Conservation (phyloP, 2,329 filamentous ascomycete genomes). For the Metarhizium album region DNA sequence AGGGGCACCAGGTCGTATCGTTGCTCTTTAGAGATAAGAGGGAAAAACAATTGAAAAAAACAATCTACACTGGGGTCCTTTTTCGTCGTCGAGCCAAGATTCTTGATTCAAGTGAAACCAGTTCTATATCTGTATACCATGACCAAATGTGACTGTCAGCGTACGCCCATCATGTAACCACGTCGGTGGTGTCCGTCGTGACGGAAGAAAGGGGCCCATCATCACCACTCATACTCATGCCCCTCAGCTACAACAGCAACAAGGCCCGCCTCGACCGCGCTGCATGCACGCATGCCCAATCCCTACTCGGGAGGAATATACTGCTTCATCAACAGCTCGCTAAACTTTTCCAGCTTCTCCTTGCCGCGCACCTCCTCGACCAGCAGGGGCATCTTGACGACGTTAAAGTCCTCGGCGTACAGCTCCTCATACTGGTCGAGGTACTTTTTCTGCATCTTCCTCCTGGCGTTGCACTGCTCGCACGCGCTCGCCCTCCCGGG, state of each 20-base stretch:
- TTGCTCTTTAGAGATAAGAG: neutral
- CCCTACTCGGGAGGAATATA: slow-evolving; percentile 53
- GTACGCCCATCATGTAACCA: neutral
- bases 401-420: slow-evolving; percentile 92
- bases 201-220: neutral
- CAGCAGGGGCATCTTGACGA: slow-evolving; percentile 93
- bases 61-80: neutral
- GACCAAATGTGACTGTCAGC: neutral
- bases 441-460: slow-evolving; percentile 99
- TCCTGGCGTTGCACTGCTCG: slow-evolving; percentile 86
- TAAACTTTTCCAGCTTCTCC: slow-evolving; percentile 85
- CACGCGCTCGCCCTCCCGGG: slow-evolving; percentile 76
- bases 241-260: neutral
- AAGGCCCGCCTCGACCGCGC: neutral
- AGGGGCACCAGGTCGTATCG: neutral
- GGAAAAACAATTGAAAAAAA: neutral
- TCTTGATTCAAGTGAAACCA: neutral
- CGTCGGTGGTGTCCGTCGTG: slow-evolving; percentile 9
- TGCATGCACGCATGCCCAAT: too few relatives aligned
- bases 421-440: slow-evolving; percentile 96
- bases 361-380: slow-evolving; percentile 94
- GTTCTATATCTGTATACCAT: neutral
- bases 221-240: slow-evolving; percentile 1
- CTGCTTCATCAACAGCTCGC: slow-evolving; percentile 69
- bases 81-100: too few relatives aligned